Evolutionary conservation across 441 rosid species (phyloP).

Genomic region (Arabidopsis hybrid): DNA sequence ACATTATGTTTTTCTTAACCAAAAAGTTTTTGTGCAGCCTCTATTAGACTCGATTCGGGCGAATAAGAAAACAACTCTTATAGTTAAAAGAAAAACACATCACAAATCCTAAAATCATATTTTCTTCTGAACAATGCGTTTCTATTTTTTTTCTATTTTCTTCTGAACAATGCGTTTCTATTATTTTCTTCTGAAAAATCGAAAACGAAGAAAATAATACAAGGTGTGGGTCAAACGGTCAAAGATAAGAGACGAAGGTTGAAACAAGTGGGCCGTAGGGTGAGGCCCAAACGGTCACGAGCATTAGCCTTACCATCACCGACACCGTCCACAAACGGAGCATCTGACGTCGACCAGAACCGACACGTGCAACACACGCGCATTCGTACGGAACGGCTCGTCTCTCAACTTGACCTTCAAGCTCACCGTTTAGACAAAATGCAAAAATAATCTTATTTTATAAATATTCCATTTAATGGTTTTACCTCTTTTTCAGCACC

Average conservation of each 20-base stretch:
- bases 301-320: slow-evolving; percentile 36
- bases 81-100: no score
- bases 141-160: no score
- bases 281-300: slow-evolving; percentile 36
- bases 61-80: background rate
- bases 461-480: slow-evolving; percentile 5
- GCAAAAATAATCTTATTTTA: background rate
- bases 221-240: slow-evolving; percentile 30
- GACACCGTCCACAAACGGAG: slow-evolving; percentile 41
- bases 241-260: slow-evolving; percentile 2
- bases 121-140: no score
- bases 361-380: slow-evolving; percentile 36
- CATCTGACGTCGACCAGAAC: slow-evolving; percentile 31
- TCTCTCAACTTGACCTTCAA: slow-evolving; percentile 39
- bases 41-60: background rate
- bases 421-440: slow-evolving; percentile 35
- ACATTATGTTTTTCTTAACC: background rate
- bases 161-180: background rate
- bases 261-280: slow-evolving; percentile 29
- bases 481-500: slow-evolving; percentile 35
- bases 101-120: no score
- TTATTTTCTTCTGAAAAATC: slow-evolving; percentile 21
- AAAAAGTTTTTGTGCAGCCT: background rate
- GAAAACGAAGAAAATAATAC: slow-evolving; percentile 19
- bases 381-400: slow-evolving; percentile 27